Evolutionary conservation across 805 yeast species (phyloP), one percentile per base, ranked within the genome.

Genomic region (Yamadazyma philogaea): DNA sequence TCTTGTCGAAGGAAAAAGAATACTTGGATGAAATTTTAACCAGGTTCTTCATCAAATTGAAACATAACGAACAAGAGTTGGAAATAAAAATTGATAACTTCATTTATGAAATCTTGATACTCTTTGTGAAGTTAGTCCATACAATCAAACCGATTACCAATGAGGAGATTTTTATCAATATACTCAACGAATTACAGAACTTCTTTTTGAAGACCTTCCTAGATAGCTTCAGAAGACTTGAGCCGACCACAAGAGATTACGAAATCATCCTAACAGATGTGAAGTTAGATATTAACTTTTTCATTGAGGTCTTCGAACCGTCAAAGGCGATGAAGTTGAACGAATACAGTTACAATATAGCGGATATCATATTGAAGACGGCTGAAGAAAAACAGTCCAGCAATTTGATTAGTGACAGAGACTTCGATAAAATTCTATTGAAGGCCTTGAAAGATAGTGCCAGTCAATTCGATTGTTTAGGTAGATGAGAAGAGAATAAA

Each of bases 61-160:
- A 40, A 20, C 35, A 38, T 10, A 27, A 46, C 15, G 21, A 20
- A 12, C 36, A 7, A 19, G 37, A 21, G n/a, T 15, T 30, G 4
- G 48, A 40, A 19, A 39, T 65, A 15, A 49, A 54, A 22, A 59
- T 70, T 7, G 72, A 70, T 45, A 69, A 69, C 2, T 68, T 67
- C 35, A 59, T 68, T 12, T 70, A 65, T 50, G 69, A 63, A 33
- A 54, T 64, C 4, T 55, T 70, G 39, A 54, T 68, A 22, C 74
- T 68, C 49, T 68, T 68, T 50, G 74, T 70, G 11, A 67, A 63
- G 47, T 51, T 70, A 30, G 61, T 66, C 4, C 64, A 69, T 39
- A 60, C 56, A 14, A 59, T 70, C 20, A 67, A 66, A 44, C 75
- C 75, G 11, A 57, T 70, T 15, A 68, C 74, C 1, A 66, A 64